A percentile compares a stretch with the other conserved stretches of the same genome.
These are phyloP conservation scores for Verticillium isaacii DNA, from an alignment of 2,329 filamentous ascomycete genomes.

Conservation along the genomic window DNA sequence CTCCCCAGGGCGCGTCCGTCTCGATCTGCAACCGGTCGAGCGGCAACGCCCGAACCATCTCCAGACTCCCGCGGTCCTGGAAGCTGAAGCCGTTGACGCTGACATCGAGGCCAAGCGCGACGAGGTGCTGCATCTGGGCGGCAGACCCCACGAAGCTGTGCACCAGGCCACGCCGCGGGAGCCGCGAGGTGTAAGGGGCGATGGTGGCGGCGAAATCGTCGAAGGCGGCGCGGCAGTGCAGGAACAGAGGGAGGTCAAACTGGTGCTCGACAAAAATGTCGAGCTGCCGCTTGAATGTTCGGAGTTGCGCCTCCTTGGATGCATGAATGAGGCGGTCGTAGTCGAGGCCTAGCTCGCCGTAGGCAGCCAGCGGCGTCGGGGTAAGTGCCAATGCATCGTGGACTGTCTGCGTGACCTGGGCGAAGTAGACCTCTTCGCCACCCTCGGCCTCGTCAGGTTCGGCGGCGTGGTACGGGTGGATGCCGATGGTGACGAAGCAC, in stretches of 20 bases:
- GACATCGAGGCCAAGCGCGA: slow-evolving; percentile 32
- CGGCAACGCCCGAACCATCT: slow-evolving; percentile 36
- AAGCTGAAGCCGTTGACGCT: slow-evolving; percentile 48
- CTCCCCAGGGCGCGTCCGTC: slow-evolving; percentile 45
- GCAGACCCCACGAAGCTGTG: slow-evolving; percentile 33
- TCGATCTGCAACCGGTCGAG: slow-evolving; percentile 37
- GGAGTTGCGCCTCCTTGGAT: slow-evolving; percentile 32
- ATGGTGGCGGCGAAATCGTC: slow-evolving; percentile 37
- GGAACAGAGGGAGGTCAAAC: slow-evolving; percentile 30
- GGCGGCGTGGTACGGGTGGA: slow-evolving; percentile 45
- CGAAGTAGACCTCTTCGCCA: slow-evolving; percentile 15
- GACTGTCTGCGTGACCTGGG: slow-evolving; percentile 18
- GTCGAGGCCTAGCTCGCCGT: slow-evolving; percentile 45
- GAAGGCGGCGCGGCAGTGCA: slow-evolving; percentile 35
- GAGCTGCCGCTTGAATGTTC: slow-evolving; percentile 34
- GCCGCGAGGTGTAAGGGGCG: slow-evolving; percentile 26
- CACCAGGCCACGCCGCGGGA: slow-evolving; percentile 31
- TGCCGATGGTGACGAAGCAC: slow-evolving; percentile 41
- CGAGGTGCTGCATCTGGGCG: slow-evolving; percentile 32
- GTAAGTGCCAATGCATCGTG: slow-evolving; percentile 18
- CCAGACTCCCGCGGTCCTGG: slow-evolving; percentile 27
- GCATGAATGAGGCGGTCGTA: slow-evolving; percentile 41
- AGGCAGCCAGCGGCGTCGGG: slow-evolving; percentile 31
- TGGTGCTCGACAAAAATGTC: slow-evolving; percentile 28
- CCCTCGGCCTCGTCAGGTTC: slow-evolving; percentile 30